Evolutionary conservation across 2,329 filamentous ascomycete genomes (phyloP).

Genomic region (Byssoonygena ceratinophila): DNA sequence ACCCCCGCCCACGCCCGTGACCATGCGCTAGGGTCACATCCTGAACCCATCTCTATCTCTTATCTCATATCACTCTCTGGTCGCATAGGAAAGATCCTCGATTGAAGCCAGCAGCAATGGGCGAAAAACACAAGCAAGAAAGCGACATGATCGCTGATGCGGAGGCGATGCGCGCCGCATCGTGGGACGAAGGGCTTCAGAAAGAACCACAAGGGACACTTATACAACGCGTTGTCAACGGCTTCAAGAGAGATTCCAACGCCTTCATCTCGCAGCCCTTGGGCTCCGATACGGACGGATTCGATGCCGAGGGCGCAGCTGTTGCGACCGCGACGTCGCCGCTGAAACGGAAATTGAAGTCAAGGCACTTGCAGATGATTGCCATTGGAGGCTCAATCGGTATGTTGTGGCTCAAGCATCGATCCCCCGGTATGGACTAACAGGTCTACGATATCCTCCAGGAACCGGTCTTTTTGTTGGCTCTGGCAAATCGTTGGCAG

Average conservation of each 20-base stretch:
- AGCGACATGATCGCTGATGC: conserved; percentile 9
- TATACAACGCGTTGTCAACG: conserved; percentile 20
- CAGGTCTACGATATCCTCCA: background rate
- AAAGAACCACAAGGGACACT: conserved; percentile 1
- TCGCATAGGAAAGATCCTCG: too few relatives aligned
- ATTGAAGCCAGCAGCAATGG: too few relatives aligned
- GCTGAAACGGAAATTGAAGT: conserved; percentile 22
- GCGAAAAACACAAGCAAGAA: conserved; percentile 2
- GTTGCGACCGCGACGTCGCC: conserved; percentile 23
- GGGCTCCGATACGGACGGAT: conserved; percentile 13
- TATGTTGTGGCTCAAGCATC: conserved; percentile 2
- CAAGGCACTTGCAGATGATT: conserved; percentile 21
- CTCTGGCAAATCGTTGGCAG: conserved; percentile 58
- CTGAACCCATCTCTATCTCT: background rate
- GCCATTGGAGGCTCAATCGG: conserved; percentile 20
- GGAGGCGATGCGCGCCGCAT: conserved; percentile 8
- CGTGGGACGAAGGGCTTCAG: conserved; percentile 7
- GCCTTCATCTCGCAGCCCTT: conserved; percentile 19
- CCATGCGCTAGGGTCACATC: background rate
- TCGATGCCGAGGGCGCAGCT: conserved; percentile 23
- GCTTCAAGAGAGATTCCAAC: conserved; percentile 24
- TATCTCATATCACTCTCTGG: background rate
- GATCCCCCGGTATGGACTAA: too few relatives aligned
- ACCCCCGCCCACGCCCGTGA: background rate
- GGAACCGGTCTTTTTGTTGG: conserved; percentile 80